phyloP scores from a whole-genome alignment of 1,284 basidiomycete species.

The Melampsora americana region DNA sequence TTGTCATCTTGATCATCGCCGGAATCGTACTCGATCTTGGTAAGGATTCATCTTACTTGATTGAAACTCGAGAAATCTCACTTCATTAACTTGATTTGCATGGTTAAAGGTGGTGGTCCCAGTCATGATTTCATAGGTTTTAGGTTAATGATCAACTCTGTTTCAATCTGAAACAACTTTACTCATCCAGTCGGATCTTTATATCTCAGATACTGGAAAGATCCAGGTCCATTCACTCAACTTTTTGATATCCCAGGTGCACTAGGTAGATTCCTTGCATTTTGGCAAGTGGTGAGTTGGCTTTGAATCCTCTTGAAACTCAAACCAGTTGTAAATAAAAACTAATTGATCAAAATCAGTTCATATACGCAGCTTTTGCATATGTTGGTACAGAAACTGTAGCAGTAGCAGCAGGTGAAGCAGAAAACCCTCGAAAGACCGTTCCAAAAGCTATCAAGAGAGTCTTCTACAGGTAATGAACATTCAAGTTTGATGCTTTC shows the following conservation, averaged over 20 bases:
- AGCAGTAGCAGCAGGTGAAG: slow-evolving; percentile 12
- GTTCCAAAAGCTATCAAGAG: slow-evolving; percentile 28
- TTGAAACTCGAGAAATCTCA: background rate
- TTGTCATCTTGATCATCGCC: slow-evolving; percentile 59
- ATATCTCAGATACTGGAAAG: slow-evolving; percentile 65
- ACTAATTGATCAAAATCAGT: slow-evolving; percentile 55
- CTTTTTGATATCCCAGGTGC: slow-evolving; percentile 58
- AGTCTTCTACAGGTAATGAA: slow-evolving; percentile 18
- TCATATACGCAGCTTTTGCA: background rate
- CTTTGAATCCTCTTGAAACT: slow-evolving; percentile 24
- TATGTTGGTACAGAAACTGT: slow-evolving; percentile 31
- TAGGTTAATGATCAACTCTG: slow-evolving; percentile 47
- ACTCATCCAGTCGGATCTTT: too few species aligned
- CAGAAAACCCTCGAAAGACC: slow-evolving; percentile 13
- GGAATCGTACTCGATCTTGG: slow-evolving; percentile 70
- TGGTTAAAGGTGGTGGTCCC: slow-evolving; percentile 67
- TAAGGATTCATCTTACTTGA: slow-evolving; percentile 60
- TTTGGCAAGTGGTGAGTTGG: slow-evolving; percentile 48
- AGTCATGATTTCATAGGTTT: slow-evolving; percentile 58
- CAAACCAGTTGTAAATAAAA: background rate
- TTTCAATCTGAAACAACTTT: too few species aligned
- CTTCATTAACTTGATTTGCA: slow-evolving; percentile 62
- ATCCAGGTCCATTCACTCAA: slow-evolving; percentile 62
- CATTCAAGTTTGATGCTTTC: too few species aligned
- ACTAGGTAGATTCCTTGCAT: slow-evolving; percentile 59